Evolutionary conservation across 192 early-diverging fungal species (phyloP).

Genomic region (Mortierella hygrophila): DNA sequence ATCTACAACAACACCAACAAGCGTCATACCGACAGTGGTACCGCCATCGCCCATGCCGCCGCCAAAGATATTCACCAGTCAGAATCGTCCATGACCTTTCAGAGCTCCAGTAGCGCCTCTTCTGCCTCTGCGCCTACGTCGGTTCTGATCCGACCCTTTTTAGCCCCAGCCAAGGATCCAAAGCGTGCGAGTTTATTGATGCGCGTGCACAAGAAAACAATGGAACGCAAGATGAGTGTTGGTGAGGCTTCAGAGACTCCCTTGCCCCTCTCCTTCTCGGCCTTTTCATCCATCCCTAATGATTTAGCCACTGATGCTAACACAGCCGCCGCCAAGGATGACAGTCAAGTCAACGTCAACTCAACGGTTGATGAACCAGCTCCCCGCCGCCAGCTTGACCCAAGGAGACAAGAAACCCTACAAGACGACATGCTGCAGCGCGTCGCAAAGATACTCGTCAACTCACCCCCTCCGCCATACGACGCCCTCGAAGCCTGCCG

Average conservation of each 20-base stretch:
- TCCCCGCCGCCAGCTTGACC: neutral
- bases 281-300: too few relatives aligned
- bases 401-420: neutral
- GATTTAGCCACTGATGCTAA: too few relatives aligned
- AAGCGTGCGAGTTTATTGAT: neutral
- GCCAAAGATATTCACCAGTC: neutral
- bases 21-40: too few relatives aligned
- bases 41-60: neutral
- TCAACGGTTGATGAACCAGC: neutral
- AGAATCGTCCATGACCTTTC: neutral
- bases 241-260: too few relatives aligned
- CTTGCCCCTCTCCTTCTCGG: too few relatives aligned
- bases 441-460: neutral
- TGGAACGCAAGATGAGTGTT: too few relatives aligned
- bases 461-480: neutral
- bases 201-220: neutral
- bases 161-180: neutral
- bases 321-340: neutral
- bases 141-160: neutral
- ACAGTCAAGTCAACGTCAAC: neutral
- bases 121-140: neutral
- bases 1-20: neutral
- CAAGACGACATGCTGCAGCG: neutral
- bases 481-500: neutral
- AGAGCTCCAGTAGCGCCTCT: neutral